A percentile compares a stretch with the other conserved stretches of the same genome.
Evolutionary conservation across 768 basidiomycete species (phyloP).

Genomic region (Scleroderma citrinum): DNA sequence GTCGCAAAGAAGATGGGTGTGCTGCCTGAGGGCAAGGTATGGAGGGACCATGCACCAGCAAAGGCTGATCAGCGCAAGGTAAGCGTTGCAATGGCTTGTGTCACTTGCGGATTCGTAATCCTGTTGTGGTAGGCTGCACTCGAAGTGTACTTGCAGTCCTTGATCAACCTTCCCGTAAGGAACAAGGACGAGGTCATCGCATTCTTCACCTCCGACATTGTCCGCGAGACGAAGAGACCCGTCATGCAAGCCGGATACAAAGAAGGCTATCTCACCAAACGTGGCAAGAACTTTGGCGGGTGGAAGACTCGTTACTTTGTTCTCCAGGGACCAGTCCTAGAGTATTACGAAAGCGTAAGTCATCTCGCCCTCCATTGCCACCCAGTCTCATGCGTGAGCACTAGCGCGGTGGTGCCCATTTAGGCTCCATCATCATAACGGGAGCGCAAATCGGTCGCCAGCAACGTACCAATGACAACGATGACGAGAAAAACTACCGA

Average conservation of each 20-base stretch:
- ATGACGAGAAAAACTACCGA: conserved; percentile 90
- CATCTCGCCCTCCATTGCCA: conserved; percentile 4
- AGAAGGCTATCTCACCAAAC: conserved; percentile 93
- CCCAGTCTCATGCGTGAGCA: conserved; percentile 8
- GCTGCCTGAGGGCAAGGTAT: conserved; percentile 88
- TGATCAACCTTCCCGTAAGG: conserved; percentile 77
- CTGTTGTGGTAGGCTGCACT: conserved; percentile 50
- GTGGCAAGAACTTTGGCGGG: conserved; percentile 96
- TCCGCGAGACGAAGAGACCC: conserved; percentile 68
- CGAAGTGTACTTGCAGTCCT: conserved; percentile 79
- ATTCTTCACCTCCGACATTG: conserved; percentile 88
- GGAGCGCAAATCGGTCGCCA: conserved; percentile 96
- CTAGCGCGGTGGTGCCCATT: conserved; percentile 84
- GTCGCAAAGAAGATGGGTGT: conserved; percentile 71
- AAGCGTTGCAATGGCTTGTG: conserved; percentile 21
- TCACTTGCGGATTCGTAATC: conserved; percentile 10
- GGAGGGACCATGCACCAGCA: conserved; percentile 96
- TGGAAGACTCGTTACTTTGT: conserved; percentile 98
- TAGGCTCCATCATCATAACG: conserved; percentile 88
- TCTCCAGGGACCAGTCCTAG: conserved; percentile 80
- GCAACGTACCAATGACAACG: conserved; percentile 55
- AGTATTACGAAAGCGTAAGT: conserved; percentile 95
- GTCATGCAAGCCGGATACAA: conserved; percentile 82
- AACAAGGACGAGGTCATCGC: conserved; percentile 86
- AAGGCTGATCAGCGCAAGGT: conserved; percentile 97